Conservation (phyloP, 495 filamentous ascomycete genomes). For the Thozetella sp. region DNA sequence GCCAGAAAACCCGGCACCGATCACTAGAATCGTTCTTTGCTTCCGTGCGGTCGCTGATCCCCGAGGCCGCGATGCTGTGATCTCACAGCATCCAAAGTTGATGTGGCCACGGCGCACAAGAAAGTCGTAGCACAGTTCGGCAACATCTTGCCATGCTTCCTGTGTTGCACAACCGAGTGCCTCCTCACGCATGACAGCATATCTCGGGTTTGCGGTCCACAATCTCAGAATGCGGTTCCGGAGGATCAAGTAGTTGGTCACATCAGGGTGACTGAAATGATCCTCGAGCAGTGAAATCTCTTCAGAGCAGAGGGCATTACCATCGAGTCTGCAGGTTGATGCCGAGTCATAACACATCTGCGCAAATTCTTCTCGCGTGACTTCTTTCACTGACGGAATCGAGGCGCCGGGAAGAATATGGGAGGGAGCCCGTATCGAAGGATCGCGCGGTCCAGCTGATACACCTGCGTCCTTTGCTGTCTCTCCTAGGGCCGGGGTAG, state of each 20-base stretch:
- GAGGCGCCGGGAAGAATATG: slow-evolving; percentile 74
- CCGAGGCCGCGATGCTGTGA: slow-evolving; percentile 23
- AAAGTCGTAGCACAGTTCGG: slow-evolving; percentile 90
- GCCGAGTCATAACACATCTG: slow-evolving; percentile 87
- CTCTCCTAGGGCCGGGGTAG: slow-evolving; percentile 54
- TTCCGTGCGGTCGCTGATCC: slow-evolving; percentile 39
- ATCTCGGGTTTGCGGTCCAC: slow-evolving; percentile 88
- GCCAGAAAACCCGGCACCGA: slow-evolving; percentile 94
- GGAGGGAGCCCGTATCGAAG: slow-evolving; percentile 39
- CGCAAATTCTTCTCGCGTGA: slow-evolving; percentile 75
- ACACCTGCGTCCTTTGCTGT: slow-evolving; percentile 24
- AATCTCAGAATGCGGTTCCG: slow-evolving; percentile 91
- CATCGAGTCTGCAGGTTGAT: slow-evolving; percentile 85
- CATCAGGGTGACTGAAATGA: slow-evolving; percentile 83
- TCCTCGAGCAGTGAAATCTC: slow-evolving; percentile 81
- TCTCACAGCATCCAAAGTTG: slow-evolving; percentile 90
- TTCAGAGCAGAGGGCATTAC: slow-evolving; percentile 82
- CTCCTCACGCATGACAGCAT: slow-evolving; percentile 83
- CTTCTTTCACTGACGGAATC: slow-evolving; percentile 66
- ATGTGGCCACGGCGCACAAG: slow-evolving; percentile 89
- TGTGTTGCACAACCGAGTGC: slow-evolving; percentile 92
- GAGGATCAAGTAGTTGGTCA: slow-evolving; percentile 96
- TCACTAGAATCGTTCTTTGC: slow-evolving; percentile 73
- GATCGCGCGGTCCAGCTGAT: slow-evolving; percentile 5
- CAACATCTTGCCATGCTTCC: slow-evolving; percentile 86